phyloP scores from a whole-genome alignment of 2,329 filamentous ascomycete species.

The Colletotrichum orbiculare region DNA sequence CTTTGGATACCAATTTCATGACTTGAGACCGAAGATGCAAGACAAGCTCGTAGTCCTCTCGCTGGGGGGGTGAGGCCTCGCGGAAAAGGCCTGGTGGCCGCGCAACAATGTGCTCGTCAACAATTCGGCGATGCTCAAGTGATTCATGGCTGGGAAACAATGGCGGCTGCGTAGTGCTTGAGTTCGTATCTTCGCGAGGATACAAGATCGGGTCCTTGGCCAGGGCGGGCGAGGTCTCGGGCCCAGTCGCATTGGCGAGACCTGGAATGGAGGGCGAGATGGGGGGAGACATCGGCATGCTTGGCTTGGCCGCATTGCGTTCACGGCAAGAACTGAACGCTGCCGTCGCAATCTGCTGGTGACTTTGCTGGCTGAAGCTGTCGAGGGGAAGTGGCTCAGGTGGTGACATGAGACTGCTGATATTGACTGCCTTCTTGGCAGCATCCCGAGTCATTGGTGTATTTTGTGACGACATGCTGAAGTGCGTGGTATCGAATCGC shows the following conservation, averaged over 20 bases:
- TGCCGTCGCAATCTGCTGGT: slow-evolving; percentile 16
- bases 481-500: slow-evolving; percentile 42
- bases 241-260: slow-evolving; percentile 47
- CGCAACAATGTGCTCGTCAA: slow-evolving; percentile 62
- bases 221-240: slow-evolving; percentile 45
- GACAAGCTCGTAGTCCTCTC: slow-evolving; percentile 64
- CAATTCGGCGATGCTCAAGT: slow-evolving; percentile 56
- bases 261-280: slow-evolving; percentile 63
- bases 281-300: slow-evolving; percentile 65
- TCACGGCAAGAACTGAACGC: not conserved
- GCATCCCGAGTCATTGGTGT: slow-evolving; percentile 29
- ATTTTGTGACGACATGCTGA: slow-evolving; percentile 2
- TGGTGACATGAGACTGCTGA: slow-evolving; percentile 71
- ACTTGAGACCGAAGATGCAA: slow-evolving; percentile 65
- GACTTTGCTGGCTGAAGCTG: slow-evolving; percentile 55
- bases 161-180: slow-evolving; percentile 58
- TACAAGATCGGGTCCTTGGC: slow-evolving; percentile 69
- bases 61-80: slow-evolving; percentile 57
- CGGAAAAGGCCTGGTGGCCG: slow-evolving; percentile 56
- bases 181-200: slow-evolving; percentile 56
- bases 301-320: slow-evolving; percentile 44
- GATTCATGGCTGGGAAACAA: slow-evolving; percentile 59
- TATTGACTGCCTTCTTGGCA: slow-evolving; percentile 57
- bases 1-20: slow-evolving; percentile 55
- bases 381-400: slow-evolving; percentile 66